Evolutionary conservation across 1,139 yeast genomes (phyloP), one percentile per base, ranked within the genome.

Genomic region (Yamadazyma triangularis): DNA sequence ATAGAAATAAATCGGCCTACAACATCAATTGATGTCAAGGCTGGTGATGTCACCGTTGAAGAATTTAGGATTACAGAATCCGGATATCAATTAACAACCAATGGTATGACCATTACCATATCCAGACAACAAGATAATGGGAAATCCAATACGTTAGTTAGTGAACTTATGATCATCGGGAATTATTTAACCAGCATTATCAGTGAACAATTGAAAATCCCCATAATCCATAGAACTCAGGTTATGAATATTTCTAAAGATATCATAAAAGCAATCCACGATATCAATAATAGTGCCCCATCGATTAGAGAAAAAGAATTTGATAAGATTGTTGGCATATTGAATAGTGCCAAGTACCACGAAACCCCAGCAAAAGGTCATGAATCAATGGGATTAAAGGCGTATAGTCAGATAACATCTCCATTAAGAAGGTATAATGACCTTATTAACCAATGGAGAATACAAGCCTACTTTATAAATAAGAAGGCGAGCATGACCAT

Each of bases 391-490:
- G 95, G 94, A 2, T 58, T 82, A 8, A 53, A 58, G 0, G 55
- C 62, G 10, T 88, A 91, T 49, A 68, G 84, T 6, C 85, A 87
- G 24, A 79, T 85, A 3, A 88, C 98, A 0, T 88, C 96, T 0
- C 98, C 98, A 2, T 65, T 91, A 40, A 66, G 98, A 55, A 64
- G 98, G 42, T 83, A 75, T 45, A 79, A 81, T n/a, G 98, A 91
- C 53, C 59, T 88, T 46, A 52, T 88, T 5, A 79, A 81, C 43
- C 96, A 88, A 47, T 75, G 91, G 74, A 56, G 51, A 33, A 46
- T 67, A 27, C 67, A 64, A 34, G 27, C 24, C 8, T 26, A 29
- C 25, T 26, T 30, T 18, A 7, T 18, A 18, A 18, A 18, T 18
- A 9, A 9, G 9, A 18, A 18, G 9, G n/a, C n/a, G n/a, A n/a